A percentile compares a stretch with the other conserved stretches of the same genome.
Evolutionary conservation across 768 basidiomycete genomes (phyloP).

Genomic region (Dacryopinax spathularia): DNA sequence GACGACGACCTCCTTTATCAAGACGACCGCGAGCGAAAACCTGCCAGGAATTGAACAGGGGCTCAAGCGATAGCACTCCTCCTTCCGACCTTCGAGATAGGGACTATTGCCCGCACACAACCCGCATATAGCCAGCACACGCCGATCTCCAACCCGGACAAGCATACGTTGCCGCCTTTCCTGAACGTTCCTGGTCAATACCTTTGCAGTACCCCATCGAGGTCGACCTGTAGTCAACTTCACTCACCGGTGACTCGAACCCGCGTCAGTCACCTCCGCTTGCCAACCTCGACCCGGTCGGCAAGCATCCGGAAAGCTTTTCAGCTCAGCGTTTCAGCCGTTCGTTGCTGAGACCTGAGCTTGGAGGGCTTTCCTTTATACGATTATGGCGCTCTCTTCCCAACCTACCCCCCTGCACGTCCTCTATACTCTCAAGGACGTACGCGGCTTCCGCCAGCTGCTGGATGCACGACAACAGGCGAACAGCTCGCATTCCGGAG

Average conservation of each 20-base stretch:
- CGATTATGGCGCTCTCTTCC: conserved; percentile 1
- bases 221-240: neutral
- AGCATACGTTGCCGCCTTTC: neutral
- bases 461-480: neutral
- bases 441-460: neutral
- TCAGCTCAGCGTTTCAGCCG: neutral
- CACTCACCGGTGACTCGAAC: conserved; percentile 1
- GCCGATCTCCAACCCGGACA: neutral
- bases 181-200: neutral
- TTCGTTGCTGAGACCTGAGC: neutral
- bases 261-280: conserved; percentile 2
- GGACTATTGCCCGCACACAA: neutral
- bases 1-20: neutral
- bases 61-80: neutral
- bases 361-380: neutral
- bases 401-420: neutral
- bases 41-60: neutral
- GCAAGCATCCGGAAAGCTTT: neutral
- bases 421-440: neutral
- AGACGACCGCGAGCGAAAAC: neutral
- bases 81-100: neutral
- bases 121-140: conserved; percentile 2
- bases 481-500: neutral
- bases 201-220: neutral
- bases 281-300: neutral